A percentile compares a stretch with the other conserved stretches of the same genome.
These are phyloP conservation scores for Dactylorhiza incarnata DNA, from an alignment of 106 monocot genomes.

Conservation along the genomic window DNA sequence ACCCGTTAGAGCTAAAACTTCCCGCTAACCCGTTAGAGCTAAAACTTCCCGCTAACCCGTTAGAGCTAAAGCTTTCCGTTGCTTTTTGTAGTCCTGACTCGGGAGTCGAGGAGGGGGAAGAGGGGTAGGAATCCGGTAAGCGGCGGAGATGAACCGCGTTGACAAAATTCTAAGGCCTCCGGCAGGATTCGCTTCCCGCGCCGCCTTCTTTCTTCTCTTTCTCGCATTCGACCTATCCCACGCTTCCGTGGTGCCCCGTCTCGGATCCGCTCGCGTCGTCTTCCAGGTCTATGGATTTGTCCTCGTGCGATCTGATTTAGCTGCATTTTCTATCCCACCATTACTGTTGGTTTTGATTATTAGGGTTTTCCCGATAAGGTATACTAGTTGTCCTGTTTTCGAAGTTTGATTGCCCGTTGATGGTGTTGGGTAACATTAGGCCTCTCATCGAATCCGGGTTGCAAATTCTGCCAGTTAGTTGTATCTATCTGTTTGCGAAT, in stretches of 20 bases:
- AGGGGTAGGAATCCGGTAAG: neutral
- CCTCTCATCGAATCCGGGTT: neutral
- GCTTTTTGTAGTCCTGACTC: too few species aligned
- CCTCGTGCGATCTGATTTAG: neutral
- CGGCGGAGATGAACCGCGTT: constrained; percentile 1
- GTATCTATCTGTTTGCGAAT: neutral
- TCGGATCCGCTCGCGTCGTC: constrained; percentile 83
- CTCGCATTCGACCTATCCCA: constrained; percentile 12
- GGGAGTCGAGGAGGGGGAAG: too few species aligned
- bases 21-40: too few species aligned
- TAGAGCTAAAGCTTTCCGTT: too few species aligned
- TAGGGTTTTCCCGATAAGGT: neutral
- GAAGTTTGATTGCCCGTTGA: neutral
- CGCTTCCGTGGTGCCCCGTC: constrained; percentile 23
- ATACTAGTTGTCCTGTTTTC: neutral
- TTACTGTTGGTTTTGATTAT: neutral
- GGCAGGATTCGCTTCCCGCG: neutral
- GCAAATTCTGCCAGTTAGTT: neutral
- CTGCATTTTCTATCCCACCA: neutral
- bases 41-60: too few species aligned
- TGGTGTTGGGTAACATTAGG: neutral
- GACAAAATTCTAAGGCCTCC: neutral
- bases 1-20: too few species aligned
- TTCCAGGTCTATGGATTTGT: constrained; percentile 52
- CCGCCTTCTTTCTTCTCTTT: constrained; percentile 17